Conservation (phyloP, 2,329 filamentous ascomycete genomes). For the Paradendryphiella salina region DNA sequence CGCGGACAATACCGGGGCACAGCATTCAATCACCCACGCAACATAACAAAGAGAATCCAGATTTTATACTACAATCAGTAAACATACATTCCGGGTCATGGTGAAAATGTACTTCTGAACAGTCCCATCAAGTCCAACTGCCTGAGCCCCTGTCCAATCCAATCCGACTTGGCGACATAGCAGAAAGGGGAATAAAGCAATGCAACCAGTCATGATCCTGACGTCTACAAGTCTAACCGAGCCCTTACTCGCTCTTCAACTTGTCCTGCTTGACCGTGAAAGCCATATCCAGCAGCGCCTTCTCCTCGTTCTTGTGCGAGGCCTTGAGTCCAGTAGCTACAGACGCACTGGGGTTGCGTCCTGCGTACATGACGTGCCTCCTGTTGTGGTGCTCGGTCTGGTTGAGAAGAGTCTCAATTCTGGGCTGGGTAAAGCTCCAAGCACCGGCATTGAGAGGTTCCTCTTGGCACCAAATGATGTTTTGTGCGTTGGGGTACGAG, state of each 20-base stretch:
- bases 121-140: conserved; percentile 13
- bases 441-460: conserved; percentile 96
- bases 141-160: background rate
- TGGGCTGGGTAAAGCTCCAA: conserved; percentile 96
- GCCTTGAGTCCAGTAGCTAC: conserved; percentile 92
- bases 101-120: conserved; percentile 31
- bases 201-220: conserved; percentile 14
- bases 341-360: conserved; percentile 87
- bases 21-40: background rate
- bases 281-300: conserved; percentile 72
- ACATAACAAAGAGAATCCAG: conserved; percentile 12
- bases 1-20: too few relatives aligned
- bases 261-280: conserved; percentile 67
- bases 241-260: conserved; percentile 63
- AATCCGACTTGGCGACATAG: background rate
- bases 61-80: conserved; percentile 37
- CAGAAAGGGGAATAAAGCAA: conserved; percentile 22
- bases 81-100: conserved; percentile 37
- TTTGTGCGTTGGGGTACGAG: conserved; percentile 95
- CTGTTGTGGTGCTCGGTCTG: conserved; percentile 88
- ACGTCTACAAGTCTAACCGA: background rate
- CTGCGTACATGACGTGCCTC: conserved; percentile 96
- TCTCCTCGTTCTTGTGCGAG: conserved; percentile 88
- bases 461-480: conserved; percentile 96
- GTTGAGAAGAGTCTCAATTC: conserved; percentile 95